Evolutionary conservation across 1,284 basidiomycete genomes (phyloP).

Genomic region (Ganoderma sinense): DNA sequence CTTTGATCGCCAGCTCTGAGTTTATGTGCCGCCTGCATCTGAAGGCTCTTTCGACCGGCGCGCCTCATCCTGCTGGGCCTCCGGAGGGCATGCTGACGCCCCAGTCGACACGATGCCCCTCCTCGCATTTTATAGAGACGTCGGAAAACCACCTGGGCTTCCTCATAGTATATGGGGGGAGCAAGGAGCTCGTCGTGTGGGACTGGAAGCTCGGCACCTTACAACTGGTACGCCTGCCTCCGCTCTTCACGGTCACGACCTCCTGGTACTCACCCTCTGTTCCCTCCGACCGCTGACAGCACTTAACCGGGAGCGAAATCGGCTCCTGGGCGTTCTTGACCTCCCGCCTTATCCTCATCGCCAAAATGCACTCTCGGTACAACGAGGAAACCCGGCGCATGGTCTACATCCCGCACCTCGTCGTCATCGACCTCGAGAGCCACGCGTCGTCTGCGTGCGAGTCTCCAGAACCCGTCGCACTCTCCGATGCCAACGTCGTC

Average conservation of each 20-base stretch:
- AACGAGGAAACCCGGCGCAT: conserved; percentile 12
- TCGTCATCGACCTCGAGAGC: conserved; percentile 42
- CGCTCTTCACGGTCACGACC: too few relatives aligned
- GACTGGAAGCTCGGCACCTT: conserved; percentile 62
- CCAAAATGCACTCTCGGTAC: conserved; percentile 15
- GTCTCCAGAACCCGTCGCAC: conserved; percentile 24
- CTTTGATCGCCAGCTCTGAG: neutral
- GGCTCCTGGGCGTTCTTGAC: conserved; percentile 55
- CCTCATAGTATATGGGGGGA: conserved; percentile 44
- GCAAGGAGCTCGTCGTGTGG: conserved; percentile 62
- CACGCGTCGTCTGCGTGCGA: conserved; percentile 22
- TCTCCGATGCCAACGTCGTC: conserved; percentile 42
- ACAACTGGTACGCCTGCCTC: conserved; percentile 46
- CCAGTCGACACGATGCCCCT: conserved; percentile 11
- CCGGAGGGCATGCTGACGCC: conserved; percentile 45
- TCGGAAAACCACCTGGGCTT: conserved; percentile 57
- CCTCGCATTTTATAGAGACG: conserved; percentile 55
- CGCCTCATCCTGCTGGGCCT: conserved; percentile 51
- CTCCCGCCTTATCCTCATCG: conserved; percentile 34
- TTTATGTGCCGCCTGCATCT: conserved; percentile 48
- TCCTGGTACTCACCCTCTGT: neutral
- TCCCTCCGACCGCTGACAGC: conserved; percentile 33
- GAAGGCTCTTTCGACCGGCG: conserved; percentile 54
- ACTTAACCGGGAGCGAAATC: conserved; percentile 40
- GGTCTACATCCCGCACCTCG: conserved; percentile 23